Conservation (phyloP, 2,329 filamentous ascomycete species). For the Ampelomyces quisqualis region DNA sequence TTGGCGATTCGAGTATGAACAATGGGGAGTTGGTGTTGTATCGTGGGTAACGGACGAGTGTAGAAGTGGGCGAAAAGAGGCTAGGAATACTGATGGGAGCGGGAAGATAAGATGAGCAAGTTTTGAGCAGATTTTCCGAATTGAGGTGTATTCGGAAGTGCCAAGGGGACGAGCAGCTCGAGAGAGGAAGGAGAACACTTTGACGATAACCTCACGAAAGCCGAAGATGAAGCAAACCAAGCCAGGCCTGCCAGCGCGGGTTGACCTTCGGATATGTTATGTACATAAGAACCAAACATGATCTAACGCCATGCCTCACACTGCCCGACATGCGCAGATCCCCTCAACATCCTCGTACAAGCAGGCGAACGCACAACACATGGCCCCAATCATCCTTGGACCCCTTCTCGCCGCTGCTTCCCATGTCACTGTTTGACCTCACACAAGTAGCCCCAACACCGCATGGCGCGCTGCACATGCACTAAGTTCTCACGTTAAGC, state of each 20-base stretch:
- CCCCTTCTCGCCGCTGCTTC: neutral
- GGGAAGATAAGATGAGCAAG: slow-evolving; percentile 9
- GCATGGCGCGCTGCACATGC: neutral
- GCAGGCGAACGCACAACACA: slow-evolving; percentile 5
- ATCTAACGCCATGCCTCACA: neutral
- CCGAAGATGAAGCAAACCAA: neutral
- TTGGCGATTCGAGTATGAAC: neutral
- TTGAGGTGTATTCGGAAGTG: slow-evolving; percentile 1
- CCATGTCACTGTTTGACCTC: neutral
- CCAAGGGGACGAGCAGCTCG: neutral
- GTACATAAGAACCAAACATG: too few species aligned
- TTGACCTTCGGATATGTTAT: too few species aligned
- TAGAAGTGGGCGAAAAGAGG: neutral
- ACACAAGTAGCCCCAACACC: neutral
- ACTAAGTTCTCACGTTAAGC: too few species aligned
- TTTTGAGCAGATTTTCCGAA: slow-evolving; percentile 12
- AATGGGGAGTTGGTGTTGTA: neutral
- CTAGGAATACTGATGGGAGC: neutral
- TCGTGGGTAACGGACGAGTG: neutral
- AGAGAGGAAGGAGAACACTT: neutral
- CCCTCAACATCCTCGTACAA: slow-evolving; percentile 3
- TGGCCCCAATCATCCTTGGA: slow-evolving; percentile 4
- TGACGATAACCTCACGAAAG: too few species aligned
- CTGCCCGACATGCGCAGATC: slow-evolving; percentile 9
- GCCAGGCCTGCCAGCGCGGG: too few species aligned